Conservation (phyloP, 2,329 filamentous ascomycete species). For the Anthostomella pinea region DNA sequence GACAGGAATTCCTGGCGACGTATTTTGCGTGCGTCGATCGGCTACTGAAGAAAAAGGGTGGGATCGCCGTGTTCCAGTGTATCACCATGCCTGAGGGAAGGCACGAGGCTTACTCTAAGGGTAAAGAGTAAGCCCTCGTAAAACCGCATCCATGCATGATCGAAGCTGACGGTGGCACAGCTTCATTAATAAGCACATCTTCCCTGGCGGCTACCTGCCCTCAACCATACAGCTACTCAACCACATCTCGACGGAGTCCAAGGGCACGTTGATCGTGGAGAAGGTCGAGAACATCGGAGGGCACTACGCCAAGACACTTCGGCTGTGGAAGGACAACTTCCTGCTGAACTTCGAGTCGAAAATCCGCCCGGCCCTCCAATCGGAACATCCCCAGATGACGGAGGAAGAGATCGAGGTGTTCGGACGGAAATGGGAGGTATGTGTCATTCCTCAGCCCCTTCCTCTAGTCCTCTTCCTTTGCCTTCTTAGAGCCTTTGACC, state of each 20-base stretch:
- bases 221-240: slow-evolving; percentile 54
- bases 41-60: slow-evolving; percentile 62
- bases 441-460: slow-evolving; percentile 16
- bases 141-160: too few species aligned
- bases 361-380: slow-evolving; percentile 59
- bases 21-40: slow-evolving; percentile 66
- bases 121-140: slow-evolving; percentile 57
- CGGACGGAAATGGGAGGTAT: slow-evolving; percentile 66
- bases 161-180: slow-evolving; percentile 28
- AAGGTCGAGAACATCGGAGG: slow-evolving; percentile 69
- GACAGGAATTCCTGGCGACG: slow-evolving; percentile 61
- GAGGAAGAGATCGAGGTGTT: slow-evolving; percentile 65
- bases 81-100: slow-evolving; percentile 72
- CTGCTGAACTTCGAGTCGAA: slow-evolving; percentile 56
- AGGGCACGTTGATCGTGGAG: slow-evolving; percentile 63
- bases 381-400: slow-evolving; percentile 56
- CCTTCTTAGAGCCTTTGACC: background rate
- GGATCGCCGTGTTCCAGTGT: slow-evolving; percentile 70
- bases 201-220: slow-evolving; percentile 71
- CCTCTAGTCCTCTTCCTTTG: background rate
- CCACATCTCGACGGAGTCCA: slow-evolving; percentile 59
- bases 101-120: slow-evolving; percentile 63
- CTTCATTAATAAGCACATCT: slow-evolving; percentile 76
- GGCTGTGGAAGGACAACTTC: slow-evolving; percentile 67
- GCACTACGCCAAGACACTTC: slow-evolving; percentile 68